Percentiles rank a stretch among this genome's conserved stretches.
phyloP scores from a whole-genome alignment of 805 yeast genomes.

The Saturnispora gosingensis region DNA sequence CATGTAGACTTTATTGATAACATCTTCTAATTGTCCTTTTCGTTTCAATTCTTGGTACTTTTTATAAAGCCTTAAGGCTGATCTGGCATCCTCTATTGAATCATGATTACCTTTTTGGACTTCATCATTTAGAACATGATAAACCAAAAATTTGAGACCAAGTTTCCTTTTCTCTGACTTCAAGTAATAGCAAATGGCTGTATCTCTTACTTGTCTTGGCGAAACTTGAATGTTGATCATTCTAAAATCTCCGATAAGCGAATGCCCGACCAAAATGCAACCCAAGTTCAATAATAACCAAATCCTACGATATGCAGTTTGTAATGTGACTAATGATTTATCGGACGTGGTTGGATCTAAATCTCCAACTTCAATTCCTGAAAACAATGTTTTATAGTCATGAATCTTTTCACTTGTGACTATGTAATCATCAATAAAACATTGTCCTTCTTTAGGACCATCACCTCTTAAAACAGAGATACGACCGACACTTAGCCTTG shows the following conservation, averaged over 20 bases:
- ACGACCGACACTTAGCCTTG: conserved; percentile 71
- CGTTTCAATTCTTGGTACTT: conserved; percentile 56
- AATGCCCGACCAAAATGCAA: conserved; percentile 92
- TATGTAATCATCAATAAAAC: conserved; percentile 91
- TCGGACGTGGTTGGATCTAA: conserved; percentile 58
- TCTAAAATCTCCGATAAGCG: conserved; percentile 82
- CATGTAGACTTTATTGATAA: conserved; percentile 57
- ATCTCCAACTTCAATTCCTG: conserved; percentile 94
- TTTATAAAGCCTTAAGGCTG: conserved; percentile 72
- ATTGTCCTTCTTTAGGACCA: conserved; percentile 57
- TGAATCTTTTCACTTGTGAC: conserved; percentile 61
- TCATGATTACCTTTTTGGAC: conserved; percentile 95
- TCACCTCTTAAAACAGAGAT: conserved; percentile 77
- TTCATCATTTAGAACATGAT: conserved; percentile 58
- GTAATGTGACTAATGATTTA: conserved; percentile 66
- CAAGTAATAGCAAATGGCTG: conserved; percentile 69
- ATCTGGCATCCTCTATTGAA: conserved; percentile 90
- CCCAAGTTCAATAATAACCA: conserved; percentile 89
- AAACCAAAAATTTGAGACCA: conserved; percentile 79
- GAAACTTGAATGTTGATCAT: conserved; percentile 91
- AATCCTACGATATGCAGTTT: conserved; percentile 75
- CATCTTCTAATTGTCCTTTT: conserved; percentile 49
- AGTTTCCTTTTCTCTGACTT: conserved; percentile 68
- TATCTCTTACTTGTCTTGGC: conserved; percentile 74
- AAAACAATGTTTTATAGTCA: conserved; percentile 80